Evolutionary conservation across 495 filamentous ascomycete species (phyloP).

Genomic region (Saxophila tyrrhenica): DNA sequence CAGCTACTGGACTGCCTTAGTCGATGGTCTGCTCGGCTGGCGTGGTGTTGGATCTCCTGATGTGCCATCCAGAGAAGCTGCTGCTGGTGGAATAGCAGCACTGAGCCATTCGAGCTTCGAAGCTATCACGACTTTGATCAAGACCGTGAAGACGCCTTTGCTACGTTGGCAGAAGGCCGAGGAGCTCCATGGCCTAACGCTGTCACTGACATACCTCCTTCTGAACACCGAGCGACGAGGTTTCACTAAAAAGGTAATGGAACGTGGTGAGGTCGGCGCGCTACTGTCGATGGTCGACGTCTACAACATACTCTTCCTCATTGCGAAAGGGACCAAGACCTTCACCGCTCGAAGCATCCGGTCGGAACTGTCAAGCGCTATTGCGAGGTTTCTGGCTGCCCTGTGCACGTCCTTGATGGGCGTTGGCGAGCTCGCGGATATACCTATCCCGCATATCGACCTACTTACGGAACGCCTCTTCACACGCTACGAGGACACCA

Average conservation of each 20-base stretch:
- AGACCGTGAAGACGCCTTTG: constrained; percentile 15
- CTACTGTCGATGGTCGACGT: background rate
- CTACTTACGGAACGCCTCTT: constrained; percentile 5
- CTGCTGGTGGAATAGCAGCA: constrained; percentile 38
- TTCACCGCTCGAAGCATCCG: constrained; percentile 11
- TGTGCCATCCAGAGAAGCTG: constrained; percentile 54
- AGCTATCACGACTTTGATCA: constrained; percentile 10
- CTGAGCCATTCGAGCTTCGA: constrained; percentile 50
- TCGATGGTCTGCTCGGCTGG: constrained; percentile 70
- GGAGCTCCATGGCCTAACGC: constrained; percentile 25
- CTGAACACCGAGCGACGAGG: background rate
- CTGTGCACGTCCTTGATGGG: constrained; percentile 1
- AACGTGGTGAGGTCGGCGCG: background rate
- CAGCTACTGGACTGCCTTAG: constrained; percentile 58
- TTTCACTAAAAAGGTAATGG: background rate
- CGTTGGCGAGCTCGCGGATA: background rate
- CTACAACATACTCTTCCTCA: background rate
- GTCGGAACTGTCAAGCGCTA: constrained; percentile 9
- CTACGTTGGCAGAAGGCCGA: constrained; percentile 20
- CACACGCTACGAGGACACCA: constrained; percentile 7
- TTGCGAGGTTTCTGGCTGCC: background rate
- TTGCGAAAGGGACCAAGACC: background rate
- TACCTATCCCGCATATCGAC: constrained; percentile 5
- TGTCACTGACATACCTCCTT: constrained; percentile 20
- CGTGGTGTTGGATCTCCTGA: constrained; percentile 73